phyloP scores from a whole-genome alignment of 257 asterid genomes.

The Ajuga chamaepitys region DNA sequence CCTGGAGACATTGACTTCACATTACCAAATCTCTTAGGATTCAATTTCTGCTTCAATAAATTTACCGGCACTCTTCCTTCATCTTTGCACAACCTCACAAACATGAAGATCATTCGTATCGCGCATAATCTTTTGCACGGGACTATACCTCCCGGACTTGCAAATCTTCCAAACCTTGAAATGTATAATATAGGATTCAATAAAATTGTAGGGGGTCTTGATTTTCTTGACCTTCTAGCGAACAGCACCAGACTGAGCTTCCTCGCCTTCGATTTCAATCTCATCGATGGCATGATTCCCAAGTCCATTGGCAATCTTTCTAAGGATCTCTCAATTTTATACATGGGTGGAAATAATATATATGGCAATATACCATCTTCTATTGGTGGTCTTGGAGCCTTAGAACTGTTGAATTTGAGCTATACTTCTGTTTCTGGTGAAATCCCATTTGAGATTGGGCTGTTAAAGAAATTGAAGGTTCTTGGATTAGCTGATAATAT shows the following conservation, averaged over 20 bases:
- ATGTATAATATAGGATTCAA: constrained; percentile 51
- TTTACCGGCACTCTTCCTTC: constrained; percentile 54
- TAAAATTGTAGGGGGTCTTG: constrained; percentile 29
- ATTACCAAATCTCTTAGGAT: constrained; percentile 41
- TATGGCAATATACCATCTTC: constrained; percentile 43
- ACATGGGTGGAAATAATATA: constrained; percentile 41
- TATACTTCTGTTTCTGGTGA: constrained; percentile 32
- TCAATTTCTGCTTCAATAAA: constrained; percentile 41
- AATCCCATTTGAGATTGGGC: constrained; percentile 47
- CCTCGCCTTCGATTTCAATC: constrained; percentile 41
- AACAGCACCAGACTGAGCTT: constrained; percentile 43
- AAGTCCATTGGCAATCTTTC: constrained; percentile 51
- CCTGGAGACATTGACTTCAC: constrained; percentile 34
- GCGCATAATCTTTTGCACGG: constrained; percentile 50
- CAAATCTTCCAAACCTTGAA: constrained; percentile 40
- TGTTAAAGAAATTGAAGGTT: constrained; percentile 23
- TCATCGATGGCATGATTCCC: constrained; percentile 45
- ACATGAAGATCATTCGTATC: constrained; percentile 39
- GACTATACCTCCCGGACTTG: constrained; percentile 53
- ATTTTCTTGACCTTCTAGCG: constrained; percentile 29
- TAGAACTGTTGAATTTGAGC: constrained; percentile 31
- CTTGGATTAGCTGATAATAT: constrained; percentile 29
- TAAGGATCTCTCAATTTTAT: constrained; percentile 27
- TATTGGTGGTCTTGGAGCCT: constrained; percentile 35
- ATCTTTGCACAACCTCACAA: constrained; percentile 57